Base-by-base conservation (phyloP, 1,139 yeast genomes). In the Debaryomyces singareniensis region DNA sequence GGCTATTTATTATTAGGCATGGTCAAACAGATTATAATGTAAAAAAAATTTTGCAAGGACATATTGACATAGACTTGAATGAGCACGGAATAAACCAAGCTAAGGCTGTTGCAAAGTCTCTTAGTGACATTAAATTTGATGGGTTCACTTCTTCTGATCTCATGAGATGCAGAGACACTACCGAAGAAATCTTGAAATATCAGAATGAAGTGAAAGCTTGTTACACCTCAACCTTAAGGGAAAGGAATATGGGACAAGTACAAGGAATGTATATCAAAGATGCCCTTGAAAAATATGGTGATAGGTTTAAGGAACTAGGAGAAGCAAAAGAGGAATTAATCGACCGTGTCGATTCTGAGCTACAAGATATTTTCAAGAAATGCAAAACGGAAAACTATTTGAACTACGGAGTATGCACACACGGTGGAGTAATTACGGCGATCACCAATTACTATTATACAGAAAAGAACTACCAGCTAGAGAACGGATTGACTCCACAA, bases 371-470 rank as follows among this genome's bases (percentile, higher is more conserved):
- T 0, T 47, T 77, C 3, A 56, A 57, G 5, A 55, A 55, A 11
- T 60, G 74, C 6, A 38, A 45, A 2, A 45, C 44, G 1, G 46
- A 56, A 3, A 52, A 52, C 13, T 51, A 61, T 36, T 50, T 55
- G 27, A 81, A 80, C 36, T 68, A 82, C 2, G 61, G 78, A 16
- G 38, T 86, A 15, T 78, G 91, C 34, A 77, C 91, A 9, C 96
- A 87, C 49, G 96, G 96, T 13, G 95, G 96, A 5, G 85, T 85
- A 2, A 77, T 87, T 20, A 70, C 85, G 31, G 70, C 76, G 28
- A 68, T 80, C 27, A 47, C 72, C 29, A 69, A 73, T 31, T 62
- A 70, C 37, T 51, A 73, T 24, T 58, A 70, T 35, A 42, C 45
- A 3, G 64, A 60, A 16, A 44, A 51, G 28, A 50, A 55, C 4